Evolutionary conservation across 2,329 filamentous ascomycete genomes (phyloP).

Genomic region (Alternaria burnsii): DNA sequence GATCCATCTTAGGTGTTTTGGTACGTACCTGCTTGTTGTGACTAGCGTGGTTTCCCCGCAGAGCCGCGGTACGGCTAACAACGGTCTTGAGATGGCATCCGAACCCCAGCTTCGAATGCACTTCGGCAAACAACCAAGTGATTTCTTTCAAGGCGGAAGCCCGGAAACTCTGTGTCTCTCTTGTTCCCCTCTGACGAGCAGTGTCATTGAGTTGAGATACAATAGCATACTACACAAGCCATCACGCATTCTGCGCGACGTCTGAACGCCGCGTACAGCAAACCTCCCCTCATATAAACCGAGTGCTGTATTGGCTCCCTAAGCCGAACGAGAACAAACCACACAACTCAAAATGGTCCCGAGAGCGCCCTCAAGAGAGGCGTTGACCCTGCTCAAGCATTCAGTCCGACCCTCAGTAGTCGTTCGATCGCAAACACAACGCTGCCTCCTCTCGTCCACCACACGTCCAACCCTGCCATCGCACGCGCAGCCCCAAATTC

Average conservation of each 20-base stretch:
- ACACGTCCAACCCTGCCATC: conserved; percentile 24
- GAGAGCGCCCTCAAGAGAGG: conserved; percentile 47
- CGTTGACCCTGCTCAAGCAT: conserved; percentile 44
- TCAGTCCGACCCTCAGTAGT: conserved; percentile 38
- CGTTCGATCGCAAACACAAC: conserved; percentile 34
- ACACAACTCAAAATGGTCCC: conserved; percentile 34
- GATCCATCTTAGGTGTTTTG: conserved; percentile 3
- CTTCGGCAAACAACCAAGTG: conserved; percentile 27
- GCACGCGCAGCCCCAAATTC: conserved; percentile 22
- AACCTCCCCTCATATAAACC: background rate
- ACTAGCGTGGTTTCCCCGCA: conserved; percentile 25
- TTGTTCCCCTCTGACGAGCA: background rate
- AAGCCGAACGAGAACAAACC: background rate
- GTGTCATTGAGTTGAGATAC: background rate
- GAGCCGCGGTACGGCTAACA: conserved; percentile 36
- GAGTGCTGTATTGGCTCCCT: background rate
- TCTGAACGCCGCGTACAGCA: background rate
- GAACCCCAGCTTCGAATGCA: conserved; percentile 24
- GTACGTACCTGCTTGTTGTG: conserved; percentile 20
- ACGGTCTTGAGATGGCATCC: conserved; percentile 34
- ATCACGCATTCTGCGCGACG: background rate
- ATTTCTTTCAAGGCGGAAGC: conserved; percentile 8
- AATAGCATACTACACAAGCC: background rate
- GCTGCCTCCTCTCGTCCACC: conserved; percentile 27
- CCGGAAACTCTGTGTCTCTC: background rate